These are phyloP conservation scores for Lecanoromycetidae sp. DNA, from an alignment of 2,329 filamentous ascomycete species.

Conservation along the genomic window DNA sequence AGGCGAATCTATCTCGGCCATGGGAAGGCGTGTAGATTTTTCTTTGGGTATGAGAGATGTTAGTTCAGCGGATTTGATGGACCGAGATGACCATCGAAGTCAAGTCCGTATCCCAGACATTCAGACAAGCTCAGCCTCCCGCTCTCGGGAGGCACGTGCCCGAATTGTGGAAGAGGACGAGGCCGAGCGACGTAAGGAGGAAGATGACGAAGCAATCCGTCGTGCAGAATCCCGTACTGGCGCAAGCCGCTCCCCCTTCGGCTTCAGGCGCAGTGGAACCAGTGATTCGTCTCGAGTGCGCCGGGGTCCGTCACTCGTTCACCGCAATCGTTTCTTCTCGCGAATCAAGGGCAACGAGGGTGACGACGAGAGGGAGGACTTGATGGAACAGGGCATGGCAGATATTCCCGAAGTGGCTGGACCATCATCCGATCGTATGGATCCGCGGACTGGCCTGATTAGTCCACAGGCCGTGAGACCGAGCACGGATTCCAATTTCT, in stretches of 20 bases:
- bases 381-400: slow-evolving; percentile 38
- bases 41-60: slow-evolving; percentile 54
- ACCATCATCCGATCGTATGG: slow-evolving; percentile 16
- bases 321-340: slow-evolving; percentile 51
- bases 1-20: slow-evolving; percentile 45
- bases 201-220: slow-evolving; percentile 17
- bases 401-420: slow-evolving; percentile 31
- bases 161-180: slow-evolving; percentile 20
- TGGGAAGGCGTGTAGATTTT: slow-evolving; percentile 56
- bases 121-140: slow-evolving; percentile 4
- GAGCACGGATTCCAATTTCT: slow-evolving; percentile 8
- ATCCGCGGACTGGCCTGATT: slow-evolving; percentile 24
- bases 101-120: slow-evolving; percentile 23
- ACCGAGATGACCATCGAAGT: slow-evolving; percentile 49
- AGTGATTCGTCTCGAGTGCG: slow-evolving; percentile 20
- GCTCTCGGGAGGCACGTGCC: slow-evolving; percentile 14
- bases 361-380: slow-evolving; percentile 26
- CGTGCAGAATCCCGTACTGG: slow-evolving; percentile 19
- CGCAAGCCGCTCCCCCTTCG: slow-evolving; percentile 13
- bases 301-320: slow-evolving; percentile 27
- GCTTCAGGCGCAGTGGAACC: slow-evolving; percentile 8
- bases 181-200: slow-evolving; percentile 1
- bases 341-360: slow-evolving; percentile 26
- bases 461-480: slow-evolving; percentile 23
- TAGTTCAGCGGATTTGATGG: slow-evolving; percentile 45